phyloP scores from a whole-genome alignment of 805 yeast genomes.

The Candida qinlingensis region DNA sequence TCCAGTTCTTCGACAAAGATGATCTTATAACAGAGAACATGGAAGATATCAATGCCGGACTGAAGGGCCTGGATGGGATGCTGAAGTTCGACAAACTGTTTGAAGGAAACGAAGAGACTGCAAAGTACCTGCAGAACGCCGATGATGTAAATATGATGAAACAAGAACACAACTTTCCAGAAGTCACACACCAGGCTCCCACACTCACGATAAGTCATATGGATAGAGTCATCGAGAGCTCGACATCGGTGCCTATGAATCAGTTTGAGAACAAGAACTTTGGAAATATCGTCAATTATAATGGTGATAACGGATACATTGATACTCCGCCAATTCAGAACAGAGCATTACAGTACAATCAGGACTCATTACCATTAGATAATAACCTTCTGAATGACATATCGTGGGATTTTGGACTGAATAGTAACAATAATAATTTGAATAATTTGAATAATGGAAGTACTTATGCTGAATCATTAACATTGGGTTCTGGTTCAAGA shows the following conservation, averaged over 20 bases:
- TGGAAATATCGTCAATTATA: neutral
- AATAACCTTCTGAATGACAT: neutral
- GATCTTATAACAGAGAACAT: neutral
- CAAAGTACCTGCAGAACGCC: neutral
- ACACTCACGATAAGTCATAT: neutral
- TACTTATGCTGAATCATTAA: slow-evolving; percentile 18
- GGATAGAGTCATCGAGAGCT: neutral
- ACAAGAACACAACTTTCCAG: neutral
- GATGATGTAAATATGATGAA: neutral
- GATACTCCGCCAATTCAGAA: slow-evolving; percentile 2
- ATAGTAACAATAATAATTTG: neutral
- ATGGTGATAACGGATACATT: slow-evolving; percentile 5
- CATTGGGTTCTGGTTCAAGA: slow-evolving; percentile 21
- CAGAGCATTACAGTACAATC: neutral
- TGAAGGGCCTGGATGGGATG: neutral
- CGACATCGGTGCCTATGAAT: neutral
- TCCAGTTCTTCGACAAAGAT: neutral
- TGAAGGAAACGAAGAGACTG: neutral
- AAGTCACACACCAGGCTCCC: neutral
- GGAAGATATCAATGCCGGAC: neutral
- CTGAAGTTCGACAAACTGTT: neutral
- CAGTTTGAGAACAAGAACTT: neutral
- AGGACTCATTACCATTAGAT: neutral
- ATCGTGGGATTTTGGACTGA: neutral
- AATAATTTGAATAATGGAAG: neutral